Evolutionary conservation across 768 basidiomycete species (phyloP), one percentile per base, ranked within the genome.

Genomic region (Suillus spraguei): DNA sequence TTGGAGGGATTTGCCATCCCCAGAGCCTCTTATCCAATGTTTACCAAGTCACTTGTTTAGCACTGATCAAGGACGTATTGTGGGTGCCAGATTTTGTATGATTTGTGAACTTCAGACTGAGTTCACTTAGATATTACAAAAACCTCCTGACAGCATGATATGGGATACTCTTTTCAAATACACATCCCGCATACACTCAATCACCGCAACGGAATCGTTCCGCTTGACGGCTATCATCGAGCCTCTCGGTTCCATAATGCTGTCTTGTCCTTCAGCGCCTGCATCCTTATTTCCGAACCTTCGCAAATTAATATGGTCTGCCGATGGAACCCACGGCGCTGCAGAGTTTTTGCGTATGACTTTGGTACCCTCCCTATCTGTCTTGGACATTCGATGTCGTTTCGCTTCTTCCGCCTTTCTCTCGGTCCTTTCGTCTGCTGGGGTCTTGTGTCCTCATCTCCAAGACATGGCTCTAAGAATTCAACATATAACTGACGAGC

Each of bases 231-330:
- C 5, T 3, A 38, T 39, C 38, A 39, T 39, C 4, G 36, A 39
- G 22, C 16, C 36, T 33, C 22, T 39, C 36, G 52, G 47, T 32
- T 61, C 64, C 22, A 28, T 61, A 2, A 71, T 46, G 58, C 58
- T 72, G 55, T 63, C 65, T 10, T 52, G 53, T 42, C 69, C 64
- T 10, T 71, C 65, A 4, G 53, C 65, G 9, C 46, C 54, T 7
- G 47, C 49, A 6, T 42, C 64, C 22, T 71, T 72, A 52, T 74
- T 74, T 35, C 69, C 67, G 0, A 72, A 68, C 58, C 32, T 72
- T n/a, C 65, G 33, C 4, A 63, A 63, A 35, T 46, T 74, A 28
- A 65, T 59, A 14, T 72, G 71, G 71, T 72, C 63, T 47, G 69
- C 71, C 16, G 55, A 63, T 41, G 61, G 66, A 28, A 71, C 74